These are phyloP conservation scores for Xylaria bambusicola DNA, from an alignment of 495 filamentous ascomycete species.

Conservation along the genomic window DNA sequence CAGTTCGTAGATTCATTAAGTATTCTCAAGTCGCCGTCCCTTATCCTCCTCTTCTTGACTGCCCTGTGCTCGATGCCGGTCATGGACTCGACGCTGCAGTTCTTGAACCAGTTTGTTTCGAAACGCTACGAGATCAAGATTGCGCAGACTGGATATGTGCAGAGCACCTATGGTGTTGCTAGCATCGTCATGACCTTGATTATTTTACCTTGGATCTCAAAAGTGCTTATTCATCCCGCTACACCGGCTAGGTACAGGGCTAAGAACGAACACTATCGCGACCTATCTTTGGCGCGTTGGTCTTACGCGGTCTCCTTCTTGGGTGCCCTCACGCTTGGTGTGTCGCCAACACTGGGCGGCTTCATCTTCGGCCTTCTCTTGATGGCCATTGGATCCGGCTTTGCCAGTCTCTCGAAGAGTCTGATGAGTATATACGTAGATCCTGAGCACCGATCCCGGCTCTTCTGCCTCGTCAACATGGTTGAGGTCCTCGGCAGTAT, in stretches of 20 bases:
- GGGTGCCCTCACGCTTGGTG: constrained; percentile 43
- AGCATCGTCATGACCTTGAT: constrained; percentile 23
- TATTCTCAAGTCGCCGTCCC: constrained; percentile 28
- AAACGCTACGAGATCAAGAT: constrained; percentile 32
- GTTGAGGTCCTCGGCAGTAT: constrained; percentile 57
- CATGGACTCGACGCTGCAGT: constrained; percentile 19
- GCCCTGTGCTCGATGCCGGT: constrained; percentile 25
- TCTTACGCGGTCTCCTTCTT: constrained; percentile 50
- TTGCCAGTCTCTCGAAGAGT: constrained; percentile 40
- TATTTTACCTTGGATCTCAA: constrained; percentile 29
- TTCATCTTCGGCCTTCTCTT: constrained; percentile 36
- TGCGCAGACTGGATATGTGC: constrained; percentile 31
- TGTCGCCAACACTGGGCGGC: constrained; percentile 25
- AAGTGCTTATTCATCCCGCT: constrained; percentile 19
- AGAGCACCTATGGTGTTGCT: constrained; percentile 25
- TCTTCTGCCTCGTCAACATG: constrained; percentile 60
- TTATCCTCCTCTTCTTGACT: constrained; percentile 31
- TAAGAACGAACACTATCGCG: constrained; percentile 39
- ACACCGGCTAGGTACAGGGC: constrained; percentile 22
- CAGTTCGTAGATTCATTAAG: constrained; percentile 28
- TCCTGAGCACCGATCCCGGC: constrained; percentile 55
- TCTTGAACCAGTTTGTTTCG: constrained; percentile 33
- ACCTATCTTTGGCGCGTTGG: constrained; percentile 54
- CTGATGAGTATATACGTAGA: constrained; percentile 58
- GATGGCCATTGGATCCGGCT: constrained; percentile 35